Evolutionary conservation across 1,284 basidiomycete genomes (phyloP).

Genomic region (Malassezia japonica): DNA sequence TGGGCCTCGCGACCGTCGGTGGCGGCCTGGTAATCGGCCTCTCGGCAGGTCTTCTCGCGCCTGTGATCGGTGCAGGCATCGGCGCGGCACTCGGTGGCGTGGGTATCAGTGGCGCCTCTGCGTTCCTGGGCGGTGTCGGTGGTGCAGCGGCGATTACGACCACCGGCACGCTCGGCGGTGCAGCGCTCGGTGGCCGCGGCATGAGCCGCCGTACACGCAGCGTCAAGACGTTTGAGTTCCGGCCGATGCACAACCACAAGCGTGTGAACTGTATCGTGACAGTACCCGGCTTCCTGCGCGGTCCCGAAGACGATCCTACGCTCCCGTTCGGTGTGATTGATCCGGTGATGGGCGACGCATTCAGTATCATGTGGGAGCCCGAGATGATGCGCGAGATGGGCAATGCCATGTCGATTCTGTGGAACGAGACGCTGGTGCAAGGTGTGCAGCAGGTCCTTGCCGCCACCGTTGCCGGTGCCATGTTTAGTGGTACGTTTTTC

Average conservation of each 20-base stretch:
- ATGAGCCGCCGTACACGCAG: constrained; percentile 42
- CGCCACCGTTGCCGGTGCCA: constrained; percentile 41
- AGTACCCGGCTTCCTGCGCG: constrained; percentile 43
- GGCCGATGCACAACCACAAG: constrained; percentile 48
- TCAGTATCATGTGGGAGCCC: constrained; percentile 46
- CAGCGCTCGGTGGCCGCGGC: constrained; percentile 39
- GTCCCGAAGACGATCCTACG: constrained; percentile 39
- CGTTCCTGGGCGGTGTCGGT: constrained; percentile 44
- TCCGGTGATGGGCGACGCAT: constrained; percentile 45
- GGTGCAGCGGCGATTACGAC: constrained; percentile 46
- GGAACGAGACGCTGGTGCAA: constrained; percentile 47
- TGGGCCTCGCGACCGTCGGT: constrained; percentile 46
- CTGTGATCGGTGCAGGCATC: constrained; percentile 46
- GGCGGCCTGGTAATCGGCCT: constrained; percentile 47
- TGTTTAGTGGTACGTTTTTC: no score
- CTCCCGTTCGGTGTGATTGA: constrained; percentile 47
- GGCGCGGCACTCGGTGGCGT: constrained; percentile 43
- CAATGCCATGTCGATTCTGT: constrained; percentile 44
- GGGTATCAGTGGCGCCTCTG: constrained; percentile 42
- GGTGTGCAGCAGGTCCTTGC: constrained; percentile 46
- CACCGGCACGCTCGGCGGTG: constrained; percentile 42
- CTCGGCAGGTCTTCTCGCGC: constrained; percentile 41
- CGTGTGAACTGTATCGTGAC: constrained; percentile 45
- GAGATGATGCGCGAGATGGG: constrained; percentile 49
- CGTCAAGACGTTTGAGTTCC: constrained; percentile 47